A percentile compares a stretch with the other conserved stretches of the same genome.
Evolutionary conservation across 305 asterid genomes (phyloP).

Genomic region (Fraxinus velutina): DNA sequence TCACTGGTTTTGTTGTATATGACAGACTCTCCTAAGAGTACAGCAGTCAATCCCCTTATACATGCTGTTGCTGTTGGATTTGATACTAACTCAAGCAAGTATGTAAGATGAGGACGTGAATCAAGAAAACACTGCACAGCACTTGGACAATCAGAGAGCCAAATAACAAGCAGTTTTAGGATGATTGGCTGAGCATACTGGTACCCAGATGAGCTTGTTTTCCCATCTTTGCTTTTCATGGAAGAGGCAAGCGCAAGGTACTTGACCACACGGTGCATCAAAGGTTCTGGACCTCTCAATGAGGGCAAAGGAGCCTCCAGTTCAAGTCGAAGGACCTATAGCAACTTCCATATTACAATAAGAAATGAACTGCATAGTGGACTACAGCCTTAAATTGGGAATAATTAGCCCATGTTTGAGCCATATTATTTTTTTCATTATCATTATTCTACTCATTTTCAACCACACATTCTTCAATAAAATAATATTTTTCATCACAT

Average conservation of each 20-base stretch:
- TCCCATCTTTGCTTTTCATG: constrained; percentile 61
- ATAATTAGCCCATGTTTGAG: background rate
- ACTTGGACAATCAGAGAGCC: constrained; percentile 80
- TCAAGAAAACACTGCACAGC: constrained; percentile 83
- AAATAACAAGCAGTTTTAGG: constrained; percentile 67
- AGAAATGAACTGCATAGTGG: constrained; percentile 1
- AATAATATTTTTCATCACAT: no score
- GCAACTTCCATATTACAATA: constrained; percentile 24
- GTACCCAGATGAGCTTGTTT: constrained; percentile 39
- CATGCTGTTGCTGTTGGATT: constrained; percentile 51
- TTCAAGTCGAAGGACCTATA: constrained; percentile 75
- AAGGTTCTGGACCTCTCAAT: constrained; percentile 74
- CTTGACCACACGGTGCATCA: constrained; percentile 87
- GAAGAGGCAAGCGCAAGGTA: constrained; percentile 87
- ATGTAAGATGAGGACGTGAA: constrained; percentile 79
- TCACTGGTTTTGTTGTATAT: constrained; percentile 51
- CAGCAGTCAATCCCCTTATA: constrained; percentile 75
- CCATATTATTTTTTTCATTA: no score
- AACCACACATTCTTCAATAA: no score
- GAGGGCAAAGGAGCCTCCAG: constrained; percentile 65
- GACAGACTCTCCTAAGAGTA: constrained; percentile 69
- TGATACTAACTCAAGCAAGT: constrained; percentile 70
- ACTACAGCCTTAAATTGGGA: background rate
- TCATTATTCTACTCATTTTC: no score
- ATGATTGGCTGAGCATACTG: constrained; percentile 64